These are phyloP conservation scores for Thraustochytrium striatum DNA, from an alignment of 352 stramenopile genomes.

Conservation along the genomic window DNA sequence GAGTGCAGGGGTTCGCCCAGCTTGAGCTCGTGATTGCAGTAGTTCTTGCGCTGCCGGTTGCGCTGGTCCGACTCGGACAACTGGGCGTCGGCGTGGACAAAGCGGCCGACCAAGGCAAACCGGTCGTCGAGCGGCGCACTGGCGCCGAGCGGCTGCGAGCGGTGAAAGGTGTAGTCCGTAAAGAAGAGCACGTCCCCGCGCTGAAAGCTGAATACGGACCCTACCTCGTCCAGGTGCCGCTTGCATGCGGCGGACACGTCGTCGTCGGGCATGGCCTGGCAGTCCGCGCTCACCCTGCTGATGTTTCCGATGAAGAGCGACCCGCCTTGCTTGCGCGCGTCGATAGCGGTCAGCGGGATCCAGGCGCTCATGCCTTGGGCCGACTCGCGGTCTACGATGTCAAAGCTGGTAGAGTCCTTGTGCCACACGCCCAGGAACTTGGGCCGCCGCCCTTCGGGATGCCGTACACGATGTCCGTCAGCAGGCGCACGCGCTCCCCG, in stretches of 20 bases:
- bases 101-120: slow-evolving; percentile 8
- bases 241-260: neutral
- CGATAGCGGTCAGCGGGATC: slow-evolving; percentile 21
- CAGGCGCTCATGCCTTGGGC: neutral
- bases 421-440: slow-evolving; percentile 32
- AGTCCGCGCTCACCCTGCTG: neutral
- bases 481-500: neutral
- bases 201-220: slow-evolving; percentile 11
- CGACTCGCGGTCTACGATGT: neutral
- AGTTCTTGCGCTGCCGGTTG: slow-evolving; percentile 5
- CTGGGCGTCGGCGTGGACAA: neutral
- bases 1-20: slow-evolving; percentile 3
- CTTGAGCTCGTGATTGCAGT: neutral
- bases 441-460: neutral
- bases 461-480: slow-evolving; percentile 25
- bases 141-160: neutral
- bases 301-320: neutral
- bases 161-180: slow-evolving; percentile 19
- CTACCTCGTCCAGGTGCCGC: neutral
- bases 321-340: neutral
- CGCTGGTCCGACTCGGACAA: neutral
- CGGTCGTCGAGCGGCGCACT: neutral
- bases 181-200: slow-evolving; percentile 33
- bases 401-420: slow-evolving; percentile 34
- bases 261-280: slow-evolving; percentile 6